Base-by-base conservation (phyloP, 2,329 filamentous ascomycete species). In the Septoria linicola region DNA sequence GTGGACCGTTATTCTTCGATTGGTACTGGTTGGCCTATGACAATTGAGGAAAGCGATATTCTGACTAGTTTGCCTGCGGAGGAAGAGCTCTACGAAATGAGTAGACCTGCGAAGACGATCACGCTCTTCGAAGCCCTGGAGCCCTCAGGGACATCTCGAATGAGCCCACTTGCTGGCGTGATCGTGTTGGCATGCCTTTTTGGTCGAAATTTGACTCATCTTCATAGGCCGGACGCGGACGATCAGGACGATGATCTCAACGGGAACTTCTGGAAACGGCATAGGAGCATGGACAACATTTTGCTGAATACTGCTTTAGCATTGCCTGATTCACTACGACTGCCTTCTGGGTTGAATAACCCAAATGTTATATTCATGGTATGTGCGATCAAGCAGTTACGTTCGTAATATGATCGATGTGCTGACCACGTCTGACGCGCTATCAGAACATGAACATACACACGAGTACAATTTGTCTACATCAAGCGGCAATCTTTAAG, bases 401-500 rank as follows among this genome's bases (percentile, higher is more conserved):
- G n/a, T n/a, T n/a, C n/a, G n/a, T 10, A 27, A 27, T 10, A 27
- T 5, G 10, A 5, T 27, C 23, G 23, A 27, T 5, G 23, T n/a
- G 41, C 42, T 45, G 19, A 45, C 42, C 7, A 45, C 16, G n/a
- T n/a, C n/a, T n/a, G 36, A 14, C 4, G 14, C 17, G 17, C 13
- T 27, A 8, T 17, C 42, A 45, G 51, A 97, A 97, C 64, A 96
- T 99, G 89, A 90, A 88, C 66, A 89, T 99, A 25, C 91, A 97
- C 68, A 96, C 93, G 0, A 95, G 91, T 1, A 90, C 89, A 1
- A 97, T 99, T 47, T 97, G 92, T 68, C 76, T 99, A n/a, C 93
- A 99, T 65, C 93, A 99, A 72, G 93, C 92, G 2, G 93, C 93
- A 20, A 97, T 99, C 16, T 96, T 92, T 78, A 97, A 96, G 68